Evolutionary conservation across 352 stramenopile species (phyloP).

Genomic region (Thraustochytrium striatum): DNA sequence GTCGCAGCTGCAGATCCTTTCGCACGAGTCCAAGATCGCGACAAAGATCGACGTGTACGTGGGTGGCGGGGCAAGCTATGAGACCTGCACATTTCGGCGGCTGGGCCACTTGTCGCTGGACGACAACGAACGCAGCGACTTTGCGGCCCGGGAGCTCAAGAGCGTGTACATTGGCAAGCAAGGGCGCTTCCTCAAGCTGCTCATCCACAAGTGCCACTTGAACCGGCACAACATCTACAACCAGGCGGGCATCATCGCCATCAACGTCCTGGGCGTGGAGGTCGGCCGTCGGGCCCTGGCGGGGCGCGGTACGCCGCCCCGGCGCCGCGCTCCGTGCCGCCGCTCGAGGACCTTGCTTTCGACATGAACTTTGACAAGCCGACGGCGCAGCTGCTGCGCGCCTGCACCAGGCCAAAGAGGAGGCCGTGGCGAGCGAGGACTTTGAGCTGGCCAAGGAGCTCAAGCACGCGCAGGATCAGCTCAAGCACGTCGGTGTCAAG

Average conservation of each 20-base stretch:
- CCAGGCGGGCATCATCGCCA: constrained; percentile 81
- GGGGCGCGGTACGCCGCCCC: neutral
- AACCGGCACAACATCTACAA: constrained; percentile 82
- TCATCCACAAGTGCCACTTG: constrained; percentile 77
- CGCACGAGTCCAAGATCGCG: constrained; percentile 82
- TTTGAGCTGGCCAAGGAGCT: constrained; percentile 81
- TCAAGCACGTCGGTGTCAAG: constrained; percentile 67
- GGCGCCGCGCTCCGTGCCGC: neutral
- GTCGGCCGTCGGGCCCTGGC: neutral
- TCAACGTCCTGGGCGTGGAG: constrained; percentile 69
- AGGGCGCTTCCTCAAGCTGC: constrained; percentile 73
- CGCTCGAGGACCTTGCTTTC: constrained; percentile 64
- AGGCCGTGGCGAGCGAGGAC: constrained; percentile 77
- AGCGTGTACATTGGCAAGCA: constrained; percentile 79
- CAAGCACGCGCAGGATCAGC: constrained; percentile 64
- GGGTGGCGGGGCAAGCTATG: constrained; percentile 58
- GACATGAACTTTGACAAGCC: constrained; percentile 81
- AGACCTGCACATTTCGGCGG: constrained; percentile 65
- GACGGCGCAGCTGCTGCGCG: constrained; percentile 75
- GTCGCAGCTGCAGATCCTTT: constrained; percentile 78
- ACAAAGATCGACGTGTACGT: constrained; percentile 86
- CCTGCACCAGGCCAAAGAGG: constrained; percentile 74
- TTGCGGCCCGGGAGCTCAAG: constrained; percentile 79
- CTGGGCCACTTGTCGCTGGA: constrained; percentile 66
- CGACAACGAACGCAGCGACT: constrained; percentile 53